Conservation (phyloP, 2,329 filamentous ascomycete genomes). For the Pleoardoris graminearum region DNA sequence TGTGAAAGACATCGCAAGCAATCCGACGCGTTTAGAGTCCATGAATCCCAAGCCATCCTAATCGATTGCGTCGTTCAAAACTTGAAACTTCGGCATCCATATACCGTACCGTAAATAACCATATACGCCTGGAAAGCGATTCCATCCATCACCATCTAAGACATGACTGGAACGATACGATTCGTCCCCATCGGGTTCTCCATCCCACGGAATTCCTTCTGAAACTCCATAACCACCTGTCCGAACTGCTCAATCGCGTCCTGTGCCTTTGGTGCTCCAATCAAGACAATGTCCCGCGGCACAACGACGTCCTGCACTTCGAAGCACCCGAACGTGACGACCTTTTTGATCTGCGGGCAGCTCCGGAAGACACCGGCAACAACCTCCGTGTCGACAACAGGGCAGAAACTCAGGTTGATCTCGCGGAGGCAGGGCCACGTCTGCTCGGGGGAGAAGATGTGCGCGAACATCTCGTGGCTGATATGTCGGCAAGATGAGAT, state of each 20-base stretch:
- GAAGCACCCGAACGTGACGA: slow-evolving; percentile 67
- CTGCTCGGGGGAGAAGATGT: slow-evolving; percentile 66
- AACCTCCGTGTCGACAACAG: slow-evolving; percentile 66
- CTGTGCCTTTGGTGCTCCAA: slow-evolving; percentile 62
- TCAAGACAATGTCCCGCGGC: slow-evolving; percentile 61
- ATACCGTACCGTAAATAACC: not conserved
- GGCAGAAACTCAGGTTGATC: slow-evolving; percentile 78
- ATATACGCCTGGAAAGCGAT: not conserved
- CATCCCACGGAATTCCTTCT: slow-evolving; percentile 24
- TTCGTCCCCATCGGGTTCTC: slow-evolving; percentile 17
- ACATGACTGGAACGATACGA: slow-evolving; percentile 29
- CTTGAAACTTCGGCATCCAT: not conserved
- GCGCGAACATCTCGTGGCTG: slow-evolving; percentile 68
- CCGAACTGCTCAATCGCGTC: slow-evolving; percentile 59
- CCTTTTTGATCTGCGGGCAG: slow-evolving; percentile 62
- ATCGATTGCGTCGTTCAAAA: not conserved
- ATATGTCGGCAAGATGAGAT: slow-evolving; percentile 87
- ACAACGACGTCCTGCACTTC: slow-evolving; percentile 60
- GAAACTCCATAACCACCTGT: slow-evolving; percentile 38
- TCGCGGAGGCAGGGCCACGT: slow-evolving; percentile 69
- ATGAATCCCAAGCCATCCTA: not conserved
- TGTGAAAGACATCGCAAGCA: not conserved
- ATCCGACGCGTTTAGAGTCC: not conserved
- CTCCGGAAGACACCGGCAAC: slow-evolving; percentile 65
- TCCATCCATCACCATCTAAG: not conserved